phyloP scores from a whole-genome alignment of 75 land plant species.

The Ceratopteris richardii region DNA sequence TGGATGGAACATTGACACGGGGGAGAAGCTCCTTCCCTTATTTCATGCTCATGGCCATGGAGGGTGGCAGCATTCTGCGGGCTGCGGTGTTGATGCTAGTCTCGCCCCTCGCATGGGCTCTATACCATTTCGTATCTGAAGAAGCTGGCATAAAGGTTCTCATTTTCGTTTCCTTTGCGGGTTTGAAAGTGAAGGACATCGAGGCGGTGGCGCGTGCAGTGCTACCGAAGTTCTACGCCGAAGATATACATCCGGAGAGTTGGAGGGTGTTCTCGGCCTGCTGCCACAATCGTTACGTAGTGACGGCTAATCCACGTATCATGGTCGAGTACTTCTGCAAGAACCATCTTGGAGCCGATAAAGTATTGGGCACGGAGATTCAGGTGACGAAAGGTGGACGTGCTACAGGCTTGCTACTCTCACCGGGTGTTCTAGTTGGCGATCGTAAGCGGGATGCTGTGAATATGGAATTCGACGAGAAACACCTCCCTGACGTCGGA shows the following conservation, averaged over 20 bases:
- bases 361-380: conserved; percentile 66
- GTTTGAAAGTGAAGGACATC: conserved; percentile 41
- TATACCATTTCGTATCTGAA: conserved; percentile 63
- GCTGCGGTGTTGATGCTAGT: conserved; percentile 42
- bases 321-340: conserved; percentile 76
- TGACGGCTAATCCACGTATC: conserved; percentile 74
- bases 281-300: conserved; percentile 48
- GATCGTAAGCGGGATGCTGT: conserved; percentile 45
- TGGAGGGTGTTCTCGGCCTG: conserved; percentile 54
- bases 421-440: conserved; percentile 69
- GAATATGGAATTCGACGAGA: conserved; percentile 8
- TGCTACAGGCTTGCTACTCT: conserved; percentile 48
- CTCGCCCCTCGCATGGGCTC: conserved; percentile 40
- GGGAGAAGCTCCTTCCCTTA: conserved; percentile 71
- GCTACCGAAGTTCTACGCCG: conserved; percentile 59
- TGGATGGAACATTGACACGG: conserved; percentile 64
- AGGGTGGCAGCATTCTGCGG: conserved; percentile 50
- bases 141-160: conserved; percentile 47
- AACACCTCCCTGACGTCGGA: conserved; percentile 23
- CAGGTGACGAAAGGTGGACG: conserved; percentile 22
- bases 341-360: conserved; percentile 47
- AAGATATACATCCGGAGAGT: conserved; percentile 50
- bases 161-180: conserved; percentile 49
- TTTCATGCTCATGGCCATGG: conserved; percentile 66
- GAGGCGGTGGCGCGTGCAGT: conserved; percentile 70